These are phyloP conservation scores for Sarocladium brachiariae DNA, from an alignment of 2,329 filamentous ascomycete genomes.

Conservation along the genomic window DNA sequence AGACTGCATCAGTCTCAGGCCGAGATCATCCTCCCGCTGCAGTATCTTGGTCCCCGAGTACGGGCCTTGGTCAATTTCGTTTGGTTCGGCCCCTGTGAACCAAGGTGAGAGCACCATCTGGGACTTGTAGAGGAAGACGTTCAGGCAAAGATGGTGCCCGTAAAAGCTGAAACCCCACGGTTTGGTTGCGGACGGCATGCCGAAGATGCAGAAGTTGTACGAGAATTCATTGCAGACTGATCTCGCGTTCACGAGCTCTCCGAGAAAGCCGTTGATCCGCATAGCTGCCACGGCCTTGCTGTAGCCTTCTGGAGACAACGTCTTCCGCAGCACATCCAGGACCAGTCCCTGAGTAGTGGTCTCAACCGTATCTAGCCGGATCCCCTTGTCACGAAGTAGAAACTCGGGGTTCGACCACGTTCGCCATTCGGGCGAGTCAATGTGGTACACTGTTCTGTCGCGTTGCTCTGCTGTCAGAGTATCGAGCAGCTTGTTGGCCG, in stretches of 20 bases:
- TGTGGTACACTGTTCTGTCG: slow-evolving; percentile 30
- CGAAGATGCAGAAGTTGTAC: slow-evolving; percentile 71
- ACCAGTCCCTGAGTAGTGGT: slow-evolving; percentile 36
- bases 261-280: slow-evolving; percentile 70
- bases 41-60: slow-evolving; percentile 60
- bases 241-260: slow-evolving; percentile 55
- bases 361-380: slow-evolving; percentile 58
- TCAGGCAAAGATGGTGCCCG: slow-evolving; percentile 71
- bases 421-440: slow-evolving; percentile 66
- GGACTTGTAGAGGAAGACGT: slow-evolving; percentile 56
- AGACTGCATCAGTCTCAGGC: slow-evolving; percentile 66
- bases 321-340: slow-evolving; percentile 47
- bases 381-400: slow-evolving; percentile 58
- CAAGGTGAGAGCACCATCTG: slow-evolving; percentile 67
- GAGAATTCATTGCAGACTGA: slow-evolving; percentile 66
- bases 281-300: slow-evolving; percentile 62
- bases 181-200: slow-evolving; percentile 44
- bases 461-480: slow-evolving; percentile 41
- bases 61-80: slow-evolving; percentile 60
- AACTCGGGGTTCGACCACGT: slow-evolving; percentile 69
- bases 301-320: slow-evolving; percentile 65
- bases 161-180: slow-evolving; percentile 73
- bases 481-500: slow-evolving; percentile 40
- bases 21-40: slow-evolving; percentile 55
- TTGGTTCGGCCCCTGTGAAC: slow-evolving; percentile 77